phyloP scores from a whole-genome alignment of 805 yeast genomes.

The Barnettozyma populi region DNA sequence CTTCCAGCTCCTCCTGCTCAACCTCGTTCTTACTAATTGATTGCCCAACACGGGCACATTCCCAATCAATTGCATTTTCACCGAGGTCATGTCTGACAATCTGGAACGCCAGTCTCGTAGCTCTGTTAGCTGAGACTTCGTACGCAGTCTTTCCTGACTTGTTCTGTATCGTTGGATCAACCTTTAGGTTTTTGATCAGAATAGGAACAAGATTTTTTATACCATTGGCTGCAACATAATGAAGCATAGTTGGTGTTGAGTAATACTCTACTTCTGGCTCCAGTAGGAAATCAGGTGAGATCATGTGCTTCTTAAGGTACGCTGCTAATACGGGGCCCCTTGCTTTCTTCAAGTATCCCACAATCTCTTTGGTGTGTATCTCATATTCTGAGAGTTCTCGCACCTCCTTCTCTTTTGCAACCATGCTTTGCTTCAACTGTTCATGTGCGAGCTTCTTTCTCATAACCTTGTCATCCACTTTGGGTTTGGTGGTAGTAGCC shows the following conservation, averaged over 20 bases:
- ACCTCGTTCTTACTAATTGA: slow-evolving; percentile 53
- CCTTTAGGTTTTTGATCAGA: slow-evolving; percentile 57
- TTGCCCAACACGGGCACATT: slow-evolving; percentile 54
- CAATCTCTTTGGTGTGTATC: slow-evolving; percentile 50
- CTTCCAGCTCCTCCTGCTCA: slow-evolving; percentile 34
- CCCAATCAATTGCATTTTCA: slow-evolving; percentile 68
- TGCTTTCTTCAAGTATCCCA: slow-evolving; percentile 59
- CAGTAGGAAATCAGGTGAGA: slow-evolving; percentile 48
- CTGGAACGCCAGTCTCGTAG: slow-evolving; percentile 55
- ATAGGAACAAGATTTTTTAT: slow-evolving; percentile 58
- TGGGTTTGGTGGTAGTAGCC: slow-evolving; percentile 49
- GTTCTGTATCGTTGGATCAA: slow-evolving; percentile 60
- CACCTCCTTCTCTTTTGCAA: slow-evolving; percentile 20
- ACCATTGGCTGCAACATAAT: slow-evolving; percentile 69
- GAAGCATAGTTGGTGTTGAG: slow-evolving; percentile 68
- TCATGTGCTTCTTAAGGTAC: slow-evolving; percentile 52
- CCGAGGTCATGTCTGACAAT: slow-evolving; percentile 63
- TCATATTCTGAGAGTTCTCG: slow-evolving; percentile 33
- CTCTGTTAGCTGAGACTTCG: slow-evolving; percentile 50
- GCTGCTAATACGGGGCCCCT: slow-evolving; percentile 69
- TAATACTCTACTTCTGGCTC: slow-evolving; percentile 49
- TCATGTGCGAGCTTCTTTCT: slow-evolving; percentile 27
- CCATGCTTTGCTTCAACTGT: slow-evolving; percentile 25
- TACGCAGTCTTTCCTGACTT: slow-evolving; percentile 57
- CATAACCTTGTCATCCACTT: slow-evolving; percentile 27